Percentiles rank a stretch among this genome's conserved stretches.
Conservation (phyloP, 352 stramenopile species). For the Pythium brassicae region DNA sequence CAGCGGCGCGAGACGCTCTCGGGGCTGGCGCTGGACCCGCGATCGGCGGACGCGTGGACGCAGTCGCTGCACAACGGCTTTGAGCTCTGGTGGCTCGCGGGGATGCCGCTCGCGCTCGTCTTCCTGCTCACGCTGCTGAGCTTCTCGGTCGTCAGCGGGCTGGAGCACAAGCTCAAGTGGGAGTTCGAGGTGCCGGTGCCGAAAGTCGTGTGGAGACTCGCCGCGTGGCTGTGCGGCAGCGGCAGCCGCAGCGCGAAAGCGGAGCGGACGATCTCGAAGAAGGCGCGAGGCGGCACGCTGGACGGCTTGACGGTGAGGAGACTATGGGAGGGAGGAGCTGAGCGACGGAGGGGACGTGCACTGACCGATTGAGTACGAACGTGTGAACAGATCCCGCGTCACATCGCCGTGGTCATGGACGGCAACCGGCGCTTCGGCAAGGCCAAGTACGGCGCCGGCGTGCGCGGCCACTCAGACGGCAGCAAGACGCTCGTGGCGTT, state of each 20-base stretch:
- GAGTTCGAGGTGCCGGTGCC: slow-evolving; percentile 17
- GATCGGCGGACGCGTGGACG: slow-evolving; percentile 18
- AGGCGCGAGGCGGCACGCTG: background rate
- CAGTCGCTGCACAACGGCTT: slow-evolving; percentile 77
- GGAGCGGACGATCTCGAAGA: background rate
- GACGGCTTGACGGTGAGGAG: slow-evolving; percentile 27
- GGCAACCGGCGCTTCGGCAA: slow-evolving; percentile 95
- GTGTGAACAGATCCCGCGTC: slow-evolving; percentile 46
- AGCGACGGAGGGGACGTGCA: too few relatives aligned
- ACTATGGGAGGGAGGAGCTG: background rate
- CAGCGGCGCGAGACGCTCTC: slow-evolving; percentile 56
- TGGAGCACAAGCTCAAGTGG: slow-evolving; percentile 41
- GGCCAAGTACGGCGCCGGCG: slow-evolving; percentile 60
- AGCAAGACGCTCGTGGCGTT: slow-evolving; percentile 95
- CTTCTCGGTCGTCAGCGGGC: slow-evolving; percentile 58
- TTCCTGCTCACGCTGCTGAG: slow-evolving; percentile 72
- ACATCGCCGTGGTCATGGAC: slow-evolving; percentile 97
- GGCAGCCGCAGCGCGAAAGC: background rate
- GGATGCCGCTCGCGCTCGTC: slow-evolving; percentile 69
- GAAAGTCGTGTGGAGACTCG: slow-evolving; percentile 11
- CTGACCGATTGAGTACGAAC: too few relatives aligned
- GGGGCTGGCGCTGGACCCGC: slow-evolving; percentile 24
- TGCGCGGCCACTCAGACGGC: slow-evolving; percentile 93
- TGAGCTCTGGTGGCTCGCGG: slow-evolving; percentile 83
- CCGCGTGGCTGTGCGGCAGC: slow-evolving; percentile 11